Evolutionary conservation across 1,284 basidiomycete species (phyloP), one percentile per base, ranked within the genome.

Genomic region (Porogramme epimiltina): DNA sequence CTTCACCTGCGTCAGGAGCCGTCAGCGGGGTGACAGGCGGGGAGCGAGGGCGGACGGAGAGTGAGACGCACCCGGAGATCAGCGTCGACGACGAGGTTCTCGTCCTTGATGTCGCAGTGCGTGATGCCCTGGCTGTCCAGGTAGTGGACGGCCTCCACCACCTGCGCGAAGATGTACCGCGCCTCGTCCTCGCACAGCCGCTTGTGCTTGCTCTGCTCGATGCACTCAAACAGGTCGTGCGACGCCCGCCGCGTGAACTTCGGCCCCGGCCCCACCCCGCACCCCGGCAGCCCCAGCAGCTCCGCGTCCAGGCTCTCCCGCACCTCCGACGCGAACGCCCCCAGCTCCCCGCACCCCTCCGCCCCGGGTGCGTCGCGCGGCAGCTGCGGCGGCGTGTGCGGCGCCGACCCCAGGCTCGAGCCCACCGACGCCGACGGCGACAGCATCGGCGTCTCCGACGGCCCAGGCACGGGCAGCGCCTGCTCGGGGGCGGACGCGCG

Each of bases 61-160:
- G n/a, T n/a, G n/a, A n/a, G n/a, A 39, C 54, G 25, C 48, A 51
- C 89, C 72, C 81, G 87, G 50, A 88, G 73, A 57, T 89, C 72
- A 48, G 74, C 75, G 68, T 95, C 92, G 52, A 96, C 85, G 49
- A 95, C 87, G 45, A 95, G 72, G 64, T 97, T 97, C 70, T 97
- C 94, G 65, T 96, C 94, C 68, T 97, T 97, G 71, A 97, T 89
- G 66, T 97, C 94, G 45, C 94, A 87, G 67, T 97, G 93, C 20
- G 84, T 84, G 55, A 96, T 88, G 4, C 93, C 92, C 45, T 81
- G 80, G 33, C 71, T 72, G 52, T 93, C 82, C 28, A 97, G 78
- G 65, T 94, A 91, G 60, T 82, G 73, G 18, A 95, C 89, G 20
- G 87, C 91, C 53, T 93, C 89, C 50, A 93, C 91, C 44, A 96